Evolutionary conservation across 2,329 filamentous ascomycete species (phyloP).

Genomic region (Calonectria pseudoreteaudii): DNA sequence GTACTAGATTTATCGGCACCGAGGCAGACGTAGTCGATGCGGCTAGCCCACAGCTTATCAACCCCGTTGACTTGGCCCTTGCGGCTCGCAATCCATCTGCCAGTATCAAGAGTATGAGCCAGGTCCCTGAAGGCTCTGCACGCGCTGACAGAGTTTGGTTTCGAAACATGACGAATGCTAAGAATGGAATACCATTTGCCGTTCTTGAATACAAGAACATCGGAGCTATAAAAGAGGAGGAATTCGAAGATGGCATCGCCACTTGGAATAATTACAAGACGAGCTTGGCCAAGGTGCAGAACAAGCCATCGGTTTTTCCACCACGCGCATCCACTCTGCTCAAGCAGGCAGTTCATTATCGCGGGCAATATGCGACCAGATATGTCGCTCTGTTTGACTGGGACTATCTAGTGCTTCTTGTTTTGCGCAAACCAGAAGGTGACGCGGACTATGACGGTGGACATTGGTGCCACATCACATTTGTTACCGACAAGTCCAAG

Average conservation of each 20-base stretch:
- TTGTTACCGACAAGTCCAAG: not conserved
- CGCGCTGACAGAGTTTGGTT: not conserved
- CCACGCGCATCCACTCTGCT: not conserved
- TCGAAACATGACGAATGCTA: not conserved
- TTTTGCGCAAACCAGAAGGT: not conserved
- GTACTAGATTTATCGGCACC: not conserved
- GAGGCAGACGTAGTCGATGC: not conserved
- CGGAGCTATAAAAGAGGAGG: not conserved
- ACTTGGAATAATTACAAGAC: not conserved
- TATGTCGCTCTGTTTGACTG: not conserved
- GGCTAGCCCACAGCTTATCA: not conserved
- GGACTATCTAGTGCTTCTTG: not conserved
- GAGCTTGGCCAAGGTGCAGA: too few species aligned
- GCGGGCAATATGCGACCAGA: not conserved
- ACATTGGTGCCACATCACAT: not conserved
- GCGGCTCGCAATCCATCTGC: not conserved
- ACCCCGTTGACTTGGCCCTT: not conserved
- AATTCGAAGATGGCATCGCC: not conserved
- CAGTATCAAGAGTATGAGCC: not conserved
- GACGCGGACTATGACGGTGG: not conserved
- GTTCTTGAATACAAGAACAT: not conserved
- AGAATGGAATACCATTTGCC: not conserved
- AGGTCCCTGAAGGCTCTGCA: not conserved
- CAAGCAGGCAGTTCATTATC: not conserved
- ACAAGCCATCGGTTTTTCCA: too few species aligned